Conservation (phyloP, 306 rosid species). For the Geum urbanum region DNA sequence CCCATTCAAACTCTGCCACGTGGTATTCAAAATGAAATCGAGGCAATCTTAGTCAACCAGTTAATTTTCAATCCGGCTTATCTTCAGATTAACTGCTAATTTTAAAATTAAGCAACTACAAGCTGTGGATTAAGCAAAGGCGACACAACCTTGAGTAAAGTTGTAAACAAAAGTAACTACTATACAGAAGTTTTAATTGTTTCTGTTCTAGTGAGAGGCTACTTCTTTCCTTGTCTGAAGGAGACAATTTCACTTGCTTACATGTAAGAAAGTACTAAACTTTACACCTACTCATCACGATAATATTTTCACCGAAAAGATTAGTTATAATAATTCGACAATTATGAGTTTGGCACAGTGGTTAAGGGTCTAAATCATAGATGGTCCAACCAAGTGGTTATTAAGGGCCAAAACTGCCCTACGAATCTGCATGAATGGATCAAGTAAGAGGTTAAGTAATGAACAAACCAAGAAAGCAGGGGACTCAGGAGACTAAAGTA, state of each 20-base stretch:
- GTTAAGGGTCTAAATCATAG: conserved; percentile 2
- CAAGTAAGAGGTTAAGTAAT: conserved; percentile 8
- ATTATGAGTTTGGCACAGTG: neutral
- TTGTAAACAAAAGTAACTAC: conserved; percentile 22
- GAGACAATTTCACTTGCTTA: too few relatives aligned
- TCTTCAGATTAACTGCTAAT: conserved; percentile 24
- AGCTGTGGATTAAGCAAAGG: conserved; percentile 44
- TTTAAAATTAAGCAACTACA: conserved; percentile 23
- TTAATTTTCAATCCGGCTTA: conserved; percentile 17
- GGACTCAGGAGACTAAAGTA: neutral
- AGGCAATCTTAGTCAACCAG: conserved; percentile 52
- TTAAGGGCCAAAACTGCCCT: neutral
- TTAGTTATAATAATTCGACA: neutral
- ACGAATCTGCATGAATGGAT: neutral
- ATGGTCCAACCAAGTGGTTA: neutral
- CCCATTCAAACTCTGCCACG: conserved; percentile 42
- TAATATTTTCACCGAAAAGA: neutral
- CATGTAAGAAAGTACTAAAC: neutral
- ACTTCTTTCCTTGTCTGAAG: neutral
- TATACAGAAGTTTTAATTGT: too few relatives aligned
- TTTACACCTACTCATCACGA: neutral
- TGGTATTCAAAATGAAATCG: neutral
- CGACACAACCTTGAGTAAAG: conserved; percentile 35
- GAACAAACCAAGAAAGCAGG: conserved; percentile 13
- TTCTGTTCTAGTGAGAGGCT: too few relatives aligned